Evolutionary conservation across 2,329 filamentous ascomycete species (phyloP).

Genomic region (Ophiosphaerella korrae): DNA sequence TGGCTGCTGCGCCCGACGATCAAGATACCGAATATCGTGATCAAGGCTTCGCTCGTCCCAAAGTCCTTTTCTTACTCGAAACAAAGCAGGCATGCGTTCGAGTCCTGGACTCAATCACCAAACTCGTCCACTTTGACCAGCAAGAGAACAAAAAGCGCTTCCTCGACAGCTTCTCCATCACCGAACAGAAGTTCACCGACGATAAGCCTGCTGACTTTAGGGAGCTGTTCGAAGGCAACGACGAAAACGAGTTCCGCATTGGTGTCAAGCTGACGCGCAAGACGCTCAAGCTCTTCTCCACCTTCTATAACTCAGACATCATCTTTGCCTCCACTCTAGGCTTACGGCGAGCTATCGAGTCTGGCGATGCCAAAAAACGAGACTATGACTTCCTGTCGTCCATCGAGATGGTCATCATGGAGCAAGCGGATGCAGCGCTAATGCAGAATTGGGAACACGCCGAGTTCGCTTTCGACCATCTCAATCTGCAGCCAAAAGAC

Average conservation of each 20-base stretch:
- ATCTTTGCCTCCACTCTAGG: constrained; percentile 90
- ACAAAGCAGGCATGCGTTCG: constrained; percentile 85
- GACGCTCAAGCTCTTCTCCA: constrained; percentile 90
- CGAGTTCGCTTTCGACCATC: constrained; percentile 85
- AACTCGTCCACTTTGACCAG: constrained; percentile 80
- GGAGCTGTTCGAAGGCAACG: constrained; percentile 90
- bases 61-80: constrained; percentile 87
- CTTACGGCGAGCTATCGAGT: constrained; percentile 86
- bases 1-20: constrained; percentile 68
- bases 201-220: constrained; percentile 85
- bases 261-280: constrained; percentile 98
- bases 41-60: constrained; percentile 93
- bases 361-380: constrained; percentile 67
- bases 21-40: constrained; percentile 76
- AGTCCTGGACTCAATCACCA: constrained; percentile 76
- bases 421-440: constrained; percentile 88
- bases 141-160: constrained; percentile 96
- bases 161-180: constrained; percentile 76
- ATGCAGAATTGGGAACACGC: constrained; percentile 99
- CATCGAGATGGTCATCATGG: constrained; percentile 86
- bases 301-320: constrained; percentile 96
- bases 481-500: constrained; percentile 89
- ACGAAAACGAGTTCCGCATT: constrained; percentile 95
- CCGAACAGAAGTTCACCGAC: constrained; percentile 69
- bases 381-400: constrained; percentile 94